These are phyloP conservation scores for Rehmannia glutinosa DNA, from an alignment of 257 asterid species.

Conservation along the genomic window DNA sequence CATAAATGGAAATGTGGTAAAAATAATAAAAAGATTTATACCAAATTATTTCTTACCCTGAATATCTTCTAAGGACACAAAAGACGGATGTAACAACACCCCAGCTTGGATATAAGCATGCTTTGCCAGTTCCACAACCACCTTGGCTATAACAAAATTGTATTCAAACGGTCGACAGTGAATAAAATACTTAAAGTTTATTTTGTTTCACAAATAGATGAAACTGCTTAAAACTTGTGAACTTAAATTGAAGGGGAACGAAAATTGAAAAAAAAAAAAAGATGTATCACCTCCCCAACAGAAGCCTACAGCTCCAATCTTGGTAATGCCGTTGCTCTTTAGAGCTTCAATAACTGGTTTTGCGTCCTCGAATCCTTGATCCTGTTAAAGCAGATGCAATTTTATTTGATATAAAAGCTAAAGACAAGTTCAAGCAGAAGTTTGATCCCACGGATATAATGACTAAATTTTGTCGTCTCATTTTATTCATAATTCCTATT, in stretches of 20 bases:
- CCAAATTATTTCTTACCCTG: slow-evolving; percentile 27
- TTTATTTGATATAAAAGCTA: not conserved
- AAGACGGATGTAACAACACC: slow-evolving; percentile 61
- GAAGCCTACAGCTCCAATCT: slow-evolving; percentile 66
- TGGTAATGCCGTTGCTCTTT: slow-evolving; percentile 47
- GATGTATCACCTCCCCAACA: slow-evolving; percentile 60
- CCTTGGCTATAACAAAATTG: slow-evolving; percentile 46
- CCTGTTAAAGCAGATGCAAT: slow-evolving; percentile 20
- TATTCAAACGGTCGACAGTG: not conserved
- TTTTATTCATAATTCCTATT: too few relatives aligned
- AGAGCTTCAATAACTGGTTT: slow-evolving; percentile 56
- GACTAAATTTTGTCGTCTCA: too few relatives aligned
- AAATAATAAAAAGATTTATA: not conserved
- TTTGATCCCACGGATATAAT: not conserved
- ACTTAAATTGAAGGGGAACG: too few relatives aligned
- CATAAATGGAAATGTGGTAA: not conserved
- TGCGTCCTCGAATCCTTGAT: slow-evolving; percentile 54
- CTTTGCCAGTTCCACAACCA: slow-evolving; percentile 56
- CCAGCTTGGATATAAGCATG: slow-evolving; percentile 48
- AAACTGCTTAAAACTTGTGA: too few relatives aligned
- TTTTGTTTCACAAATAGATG: too few relatives aligned
- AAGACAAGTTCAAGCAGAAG: not conserved
- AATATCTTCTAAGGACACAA: slow-evolving; percentile 49
- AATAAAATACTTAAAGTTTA: not conserved
- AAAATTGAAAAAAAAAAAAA: not conserved